These are phyloP conservation scores for Neurospora sp. DNA, from an alignment of 495 filamentous ascomycete species.

Conservation along the genomic window DNA sequence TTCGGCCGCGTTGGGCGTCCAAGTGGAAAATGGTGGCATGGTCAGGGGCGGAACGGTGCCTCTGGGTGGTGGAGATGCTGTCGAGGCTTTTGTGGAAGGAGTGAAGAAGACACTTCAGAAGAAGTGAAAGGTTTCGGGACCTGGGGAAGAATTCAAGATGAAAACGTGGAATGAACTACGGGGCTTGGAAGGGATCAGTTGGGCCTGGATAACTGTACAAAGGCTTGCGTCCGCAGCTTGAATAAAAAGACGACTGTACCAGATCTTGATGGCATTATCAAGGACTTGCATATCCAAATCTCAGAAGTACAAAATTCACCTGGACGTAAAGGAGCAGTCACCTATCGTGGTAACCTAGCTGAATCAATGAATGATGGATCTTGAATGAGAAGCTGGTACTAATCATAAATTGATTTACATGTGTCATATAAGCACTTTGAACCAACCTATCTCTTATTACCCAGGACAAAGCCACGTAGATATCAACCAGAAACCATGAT, in stretches of 20 bases:
- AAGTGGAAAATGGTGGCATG: conserved; percentile 71
- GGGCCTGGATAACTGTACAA: background rate
- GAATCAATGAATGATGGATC: too few species aligned
- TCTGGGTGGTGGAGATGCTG: conserved; percentile 77
- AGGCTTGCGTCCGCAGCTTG: background rate
- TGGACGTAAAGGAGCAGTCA: background rate
- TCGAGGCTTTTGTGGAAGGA: conserved; percentile 83
- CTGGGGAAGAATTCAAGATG: background rate
- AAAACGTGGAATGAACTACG: background rate
- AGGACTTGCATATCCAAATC: too few species aligned
- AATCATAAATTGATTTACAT: too few species aligned
- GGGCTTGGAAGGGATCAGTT: too few species aligned
- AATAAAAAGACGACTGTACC: background rate
- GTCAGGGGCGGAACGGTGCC: conserved; percentile 65
- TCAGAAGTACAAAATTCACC: too few species aligned
- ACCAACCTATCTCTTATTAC: too few species aligned
- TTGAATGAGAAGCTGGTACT: too few species aligned
- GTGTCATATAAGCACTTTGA: too few species aligned
- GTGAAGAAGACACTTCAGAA: conserved; percentile 67
- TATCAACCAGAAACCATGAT: too few species aligned
- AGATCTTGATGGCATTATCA: background rate
- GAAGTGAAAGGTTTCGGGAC: conserved; percentile 10
- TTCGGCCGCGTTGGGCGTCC: conserved; percentile 71
- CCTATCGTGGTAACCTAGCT: background rate
- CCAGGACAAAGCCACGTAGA: too few species aligned